Conservation (phyloP, 345 rosid genomes). For the Acer campestre region DNA sequence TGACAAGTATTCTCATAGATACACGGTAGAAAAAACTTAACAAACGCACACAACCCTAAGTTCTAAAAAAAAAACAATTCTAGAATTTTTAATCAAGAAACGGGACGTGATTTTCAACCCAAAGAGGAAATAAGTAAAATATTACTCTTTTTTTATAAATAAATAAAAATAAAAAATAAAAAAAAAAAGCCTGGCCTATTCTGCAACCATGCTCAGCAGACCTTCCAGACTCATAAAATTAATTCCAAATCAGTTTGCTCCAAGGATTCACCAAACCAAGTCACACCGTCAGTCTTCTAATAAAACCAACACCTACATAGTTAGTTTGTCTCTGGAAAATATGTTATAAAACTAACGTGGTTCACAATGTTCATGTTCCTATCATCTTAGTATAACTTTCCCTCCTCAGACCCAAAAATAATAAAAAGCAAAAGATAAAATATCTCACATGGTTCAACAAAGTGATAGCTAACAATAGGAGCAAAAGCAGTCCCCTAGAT, state of each 20-base stretch:
- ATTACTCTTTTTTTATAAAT: neutral
- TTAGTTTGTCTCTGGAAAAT: neutral
- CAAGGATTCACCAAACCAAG: neutral
- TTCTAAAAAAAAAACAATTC: neutral
- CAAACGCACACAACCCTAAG: neutral
- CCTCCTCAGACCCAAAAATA: neutral
- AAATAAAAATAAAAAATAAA: too few species aligned
- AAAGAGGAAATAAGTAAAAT: neutral
- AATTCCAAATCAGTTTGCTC: constrained; percentile 2
- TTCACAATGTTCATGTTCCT: neutral
- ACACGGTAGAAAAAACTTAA: neutral
- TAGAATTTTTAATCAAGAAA: neutral
- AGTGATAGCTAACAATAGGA: neutral
- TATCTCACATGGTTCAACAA: neutral
- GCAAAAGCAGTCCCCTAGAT: neutral
- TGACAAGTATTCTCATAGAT: neutral
- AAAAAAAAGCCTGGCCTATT: constrained; percentile 2
- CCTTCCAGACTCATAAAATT: neutral
- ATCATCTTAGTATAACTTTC: neutral
- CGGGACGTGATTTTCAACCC: neutral
- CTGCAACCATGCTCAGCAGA: neutral
- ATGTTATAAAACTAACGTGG: neutral
- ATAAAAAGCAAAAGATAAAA: neutral
- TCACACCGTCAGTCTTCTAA: neutral
- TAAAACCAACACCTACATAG: neutral